Evolutionary conservation across 306 rosid species (phyloP), one percentile per base, ranked within the genome.

Genomic region (Cicer pinnatifidum): DNA sequence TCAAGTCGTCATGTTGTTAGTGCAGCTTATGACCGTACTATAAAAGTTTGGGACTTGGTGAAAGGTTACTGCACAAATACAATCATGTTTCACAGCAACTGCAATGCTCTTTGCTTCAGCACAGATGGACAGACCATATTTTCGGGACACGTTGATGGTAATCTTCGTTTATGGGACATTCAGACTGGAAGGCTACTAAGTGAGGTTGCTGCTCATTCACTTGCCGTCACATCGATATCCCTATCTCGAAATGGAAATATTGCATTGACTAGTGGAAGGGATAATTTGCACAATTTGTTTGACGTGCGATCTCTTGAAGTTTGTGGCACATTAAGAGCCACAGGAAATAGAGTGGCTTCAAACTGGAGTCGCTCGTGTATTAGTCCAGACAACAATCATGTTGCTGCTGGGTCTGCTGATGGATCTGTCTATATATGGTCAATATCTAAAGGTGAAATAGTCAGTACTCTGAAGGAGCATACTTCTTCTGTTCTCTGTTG

Each of bases 301-400:
- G 99, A 94, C 72, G 76, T 94, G 60, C 86, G 95, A 45, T 83
- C 99, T 11, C 79, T 94, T 13, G 99, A 94, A 86, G 93, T 94
- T 69, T 90, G 97, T 13, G 86, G 96, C 75, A 88, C 97, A 7
- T 76, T 95, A 39, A 84, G 91, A 73, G 96, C 96, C 20, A 20
- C 75, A 0, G 97, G 97, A 53, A 95, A 88, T 79, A 85, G 89
- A 84, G 95, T 90, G 54, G 92, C 97, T 0, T 90, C 99, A 1
- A 95, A 95, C 72, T 95, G 99, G 97, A 95, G 96, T 81, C 87
- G 99, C 52, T 91, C 99, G 9, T 95, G 99, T 81, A 84, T 95
- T 43, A 91, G 99, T 72, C 97, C 99, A 9, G 99, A 95, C 63
- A 96, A 90, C 86, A 88, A 53, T 76, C 82, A 91, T n/a, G 96